phyloP scores from a whole-genome alignment of 2,329 filamentous ascomycete species.

The Colletotrichum musicola region DNA sequence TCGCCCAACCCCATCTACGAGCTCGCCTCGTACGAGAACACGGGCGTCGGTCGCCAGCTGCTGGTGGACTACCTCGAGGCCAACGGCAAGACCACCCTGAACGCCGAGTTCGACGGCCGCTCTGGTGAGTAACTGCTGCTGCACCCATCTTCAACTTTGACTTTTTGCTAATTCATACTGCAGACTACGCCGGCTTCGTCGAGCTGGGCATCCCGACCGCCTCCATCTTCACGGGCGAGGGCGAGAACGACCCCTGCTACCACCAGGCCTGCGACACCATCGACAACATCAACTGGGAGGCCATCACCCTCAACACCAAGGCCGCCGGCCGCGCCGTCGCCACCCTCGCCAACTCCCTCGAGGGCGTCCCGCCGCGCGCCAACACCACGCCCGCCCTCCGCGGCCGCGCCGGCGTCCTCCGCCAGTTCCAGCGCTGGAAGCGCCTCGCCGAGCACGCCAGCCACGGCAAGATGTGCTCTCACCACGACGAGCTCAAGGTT shows the following conservation, averaged over 20 bases:
- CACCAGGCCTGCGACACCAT: slow-evolving; percentile 55
- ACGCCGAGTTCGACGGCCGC: slow-evolving; percentile 50
- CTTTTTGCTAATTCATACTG: background rate
- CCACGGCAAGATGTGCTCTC: slow-evolving; percentile 38
- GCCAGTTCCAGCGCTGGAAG: slow-evolving; percentile 34
- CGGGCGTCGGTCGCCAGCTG: slow-evolving; percentile 50
- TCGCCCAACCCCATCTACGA: slow-evolving; percentile 52
- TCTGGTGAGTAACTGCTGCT: slow-evolving; percentile 35
- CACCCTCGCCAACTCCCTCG: slow-evolving; percentile 50
- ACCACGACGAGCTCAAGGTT: slow-evolving; percentile 33
- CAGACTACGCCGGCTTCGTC: slow-evolving; percentile 56
- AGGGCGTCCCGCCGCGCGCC: slow-evolving; percentile 50
- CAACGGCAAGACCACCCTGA: slow-evolving; percentile 48
- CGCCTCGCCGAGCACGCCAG: slow-evolving; percentile 21
- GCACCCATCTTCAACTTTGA: background rate
- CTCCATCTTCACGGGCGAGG: slow-evolving; percentile 56
- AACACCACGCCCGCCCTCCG: slow-evolving; percentile 45
- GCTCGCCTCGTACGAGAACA: slow-evolving; percentile 52
- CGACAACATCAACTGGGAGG: slow-evolving; percentile 56
- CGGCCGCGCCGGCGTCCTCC: slow-evolving; percentile 29
- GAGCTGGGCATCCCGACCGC: slow-evolving; percentile 54
- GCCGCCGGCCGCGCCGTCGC: slow-evolving; percentile 66
- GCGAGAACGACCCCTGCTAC: slow-evolving; percentile 52
- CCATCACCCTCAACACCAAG: slow-evolving; percentile 52
- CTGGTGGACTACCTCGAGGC: slow-evolving; percentile 51